Conservation (phyloP, 148 eudicot genomes). For the Nyssa sinensis region DNA sequence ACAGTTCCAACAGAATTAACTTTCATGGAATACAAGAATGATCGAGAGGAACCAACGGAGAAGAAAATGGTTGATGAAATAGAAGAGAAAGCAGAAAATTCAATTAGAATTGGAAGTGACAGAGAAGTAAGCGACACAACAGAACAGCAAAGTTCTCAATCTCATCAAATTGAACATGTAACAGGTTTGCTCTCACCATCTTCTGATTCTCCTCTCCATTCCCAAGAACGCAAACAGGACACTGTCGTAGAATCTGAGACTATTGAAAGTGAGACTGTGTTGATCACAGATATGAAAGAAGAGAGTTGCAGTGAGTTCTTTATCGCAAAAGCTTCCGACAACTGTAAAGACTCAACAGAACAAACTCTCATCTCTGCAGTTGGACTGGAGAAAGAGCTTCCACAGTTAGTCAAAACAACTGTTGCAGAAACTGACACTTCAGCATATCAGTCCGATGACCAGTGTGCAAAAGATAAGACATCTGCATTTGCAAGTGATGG, state of each 20-base stretch:
- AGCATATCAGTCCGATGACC: neutral
- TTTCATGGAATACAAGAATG: neutral
- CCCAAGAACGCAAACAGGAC: neutral
- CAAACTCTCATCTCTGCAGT: neutral
- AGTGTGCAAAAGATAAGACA: neutral
- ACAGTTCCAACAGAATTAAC: conserved; percentile 8
- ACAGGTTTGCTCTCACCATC: neutral
- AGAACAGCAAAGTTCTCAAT: neutral
- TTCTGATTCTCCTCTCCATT: neutral
- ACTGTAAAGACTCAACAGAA: neutral
- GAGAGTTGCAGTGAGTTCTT: conserved; percentile 2
- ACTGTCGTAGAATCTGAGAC: neutral
- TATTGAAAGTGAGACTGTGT: neutral
- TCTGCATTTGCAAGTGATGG: neutral
- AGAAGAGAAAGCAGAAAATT: neutral
- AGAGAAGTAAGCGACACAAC: neutral
- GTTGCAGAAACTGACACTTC: neutral
- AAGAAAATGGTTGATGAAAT: neutral
- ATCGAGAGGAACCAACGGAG: neutral
- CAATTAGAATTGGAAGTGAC: neutral
- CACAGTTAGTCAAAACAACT: too few species aligned
- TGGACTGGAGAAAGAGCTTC: neutral
- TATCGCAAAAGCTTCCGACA: neutral
- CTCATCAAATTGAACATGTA: neutral
- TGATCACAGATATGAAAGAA: neutral